Conservation (phyloP, 495 filamentous ascomycete genomes). For the Pyronema domesticum region DNA sequence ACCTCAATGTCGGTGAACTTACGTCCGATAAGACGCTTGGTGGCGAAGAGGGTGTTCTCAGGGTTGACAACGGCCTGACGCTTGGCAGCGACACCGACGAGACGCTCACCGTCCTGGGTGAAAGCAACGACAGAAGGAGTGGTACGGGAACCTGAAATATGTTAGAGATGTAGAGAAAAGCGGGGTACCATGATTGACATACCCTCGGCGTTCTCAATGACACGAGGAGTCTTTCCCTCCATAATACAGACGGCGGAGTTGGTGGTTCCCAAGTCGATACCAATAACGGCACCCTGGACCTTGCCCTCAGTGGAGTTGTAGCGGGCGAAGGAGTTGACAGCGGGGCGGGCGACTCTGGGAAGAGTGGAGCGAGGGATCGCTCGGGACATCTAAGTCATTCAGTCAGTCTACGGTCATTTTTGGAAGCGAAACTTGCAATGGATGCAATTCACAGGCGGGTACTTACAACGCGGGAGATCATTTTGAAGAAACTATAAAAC, state of each 20-base stretch:
- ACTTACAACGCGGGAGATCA: conserved; percentile 61
- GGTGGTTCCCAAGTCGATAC: conserved; percentile 98
- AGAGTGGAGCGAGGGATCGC: conserved; percentile 35
- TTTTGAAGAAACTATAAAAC: conserved; percentile 26
- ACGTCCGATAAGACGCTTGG: conserved; percentile 96
- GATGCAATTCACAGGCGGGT: conserved; percentile 3
- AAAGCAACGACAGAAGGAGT: conserved; percentile 96
- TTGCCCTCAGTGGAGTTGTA: conserved; percentile 78
- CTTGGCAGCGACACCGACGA: conserved; percentile 97
- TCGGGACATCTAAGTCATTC: conserved; percentile 42
- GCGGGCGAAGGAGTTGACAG: conserved; percentile 44
- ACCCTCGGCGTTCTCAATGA: conserved; percentile 97
- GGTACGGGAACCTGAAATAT: conserved; percentile 61
- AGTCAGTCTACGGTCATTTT: not conserved
- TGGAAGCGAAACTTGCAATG: not conserved
- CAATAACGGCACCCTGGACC: conserved; percentile 90
- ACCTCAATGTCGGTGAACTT: conserved; percentile 95
- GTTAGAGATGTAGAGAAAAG: not conserved
- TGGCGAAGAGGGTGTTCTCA: conserved; percentile 97
- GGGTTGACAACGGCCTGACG: conserved; percentile 98
- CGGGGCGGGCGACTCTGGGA: conserved; percentile 35
- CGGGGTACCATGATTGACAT: conserved; percentile 20
- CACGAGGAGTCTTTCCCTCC: conserved; percentile 87
- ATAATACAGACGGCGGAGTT: conserved; percentile 96
- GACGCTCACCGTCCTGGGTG: conserved; percentile 87